Base-by-base conservation (phyloP, 2,329 filamentous ascomycete genomes). In the Ophiostoma montium region DNA sequence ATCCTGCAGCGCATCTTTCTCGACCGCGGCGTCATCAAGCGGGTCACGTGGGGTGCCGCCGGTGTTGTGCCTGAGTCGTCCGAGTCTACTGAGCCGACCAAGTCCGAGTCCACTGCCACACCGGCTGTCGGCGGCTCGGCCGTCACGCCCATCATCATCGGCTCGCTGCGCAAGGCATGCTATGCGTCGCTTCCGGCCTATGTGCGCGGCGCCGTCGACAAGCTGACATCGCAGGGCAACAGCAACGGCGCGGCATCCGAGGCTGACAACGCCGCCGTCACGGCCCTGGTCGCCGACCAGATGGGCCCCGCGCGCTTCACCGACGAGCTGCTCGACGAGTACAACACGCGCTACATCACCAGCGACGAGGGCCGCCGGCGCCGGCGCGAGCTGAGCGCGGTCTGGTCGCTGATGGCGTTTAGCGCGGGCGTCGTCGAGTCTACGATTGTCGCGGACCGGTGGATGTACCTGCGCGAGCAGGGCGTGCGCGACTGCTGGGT, bases 321-420 rank as follows among this genome's bases (percentile, higher is more conserved):
- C 0, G 86, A 94, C 56, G 80, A 82, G 35, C 82, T 89, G 54
- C 82, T 96, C 44, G 69, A 73, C 10, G 63, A 57, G 13, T 98
- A 96, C 62, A 82, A 85, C 59, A 59, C 62, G 10, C 62, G 65
- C 38, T 95, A 83, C 63, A 62, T 63, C 30, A 46, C 31, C 5
- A 44, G 42, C 30, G 27, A 31, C n/a, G 70, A 72, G 35, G 35
- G 43, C n/a, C 19, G 47, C 3, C 35, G 23, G 32, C 72, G 82
- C 49, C 86, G 84, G 67, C 84, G 87, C 57, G 84, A 95, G 60
- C 67, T 98, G 35, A 87, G 84, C 59, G 75, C 94, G 8, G 78
- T 94, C 52, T 98, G 92, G 92, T 87, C 79, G 57, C 64, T 98
- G 58, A 98, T 98, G 90, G 89, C 92, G 1, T 95, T 95, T 59